Evolutionary conservation across 768 basidiomycete genomes (phyloP), one percentile per base, ranked within the genome.

Genomic region (Trametes meyenii): DNA sequence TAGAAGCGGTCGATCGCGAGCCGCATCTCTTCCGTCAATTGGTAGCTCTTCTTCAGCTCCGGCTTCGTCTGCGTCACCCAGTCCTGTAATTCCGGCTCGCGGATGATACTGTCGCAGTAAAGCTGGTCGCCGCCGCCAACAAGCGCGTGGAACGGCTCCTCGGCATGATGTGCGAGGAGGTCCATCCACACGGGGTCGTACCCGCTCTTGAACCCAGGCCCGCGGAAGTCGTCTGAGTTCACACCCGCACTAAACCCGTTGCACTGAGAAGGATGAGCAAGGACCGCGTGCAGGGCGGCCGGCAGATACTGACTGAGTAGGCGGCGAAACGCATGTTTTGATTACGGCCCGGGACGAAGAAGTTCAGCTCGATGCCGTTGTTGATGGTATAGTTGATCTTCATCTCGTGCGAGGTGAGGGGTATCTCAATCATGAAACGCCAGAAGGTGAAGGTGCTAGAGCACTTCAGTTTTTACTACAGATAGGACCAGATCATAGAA

Each of bases 141-240:
- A 38, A 98, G 80, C n/a, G 80, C 85, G 69, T 99, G 96, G 71
- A 94, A 94, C 0, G 96, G 95, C 59, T 78, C 77, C 68, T 85
- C 82, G 2, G 83, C 79, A 67, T 98, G 97, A 68, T 90, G 87
- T 44, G 84, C 76, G 24, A 98, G 82, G n/a, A 99, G 76, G 75
- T 99, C 96, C 62, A 86, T 81, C 96, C 96, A 99, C 12, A 98
- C 85, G 7, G 93, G 94, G 72, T 96, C 95, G 67, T 90, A 93
- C 0, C 92, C 94, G 50, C 77, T 86, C 63, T 81, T 86, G 69
- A 86, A 96, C 0, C 91, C 90, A 10, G 90, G 89, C 3, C 89
- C 86, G 42, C 85, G 82, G 72, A 96, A 95, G 38, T 92, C 90
- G 63, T 93, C 90, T 57, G 89, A 87, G 69, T 96, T 94, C 26